Base-by-base conservation (phyloP, 148 eudicot genomes). In the Rhododendron mucronatum region DNA sequence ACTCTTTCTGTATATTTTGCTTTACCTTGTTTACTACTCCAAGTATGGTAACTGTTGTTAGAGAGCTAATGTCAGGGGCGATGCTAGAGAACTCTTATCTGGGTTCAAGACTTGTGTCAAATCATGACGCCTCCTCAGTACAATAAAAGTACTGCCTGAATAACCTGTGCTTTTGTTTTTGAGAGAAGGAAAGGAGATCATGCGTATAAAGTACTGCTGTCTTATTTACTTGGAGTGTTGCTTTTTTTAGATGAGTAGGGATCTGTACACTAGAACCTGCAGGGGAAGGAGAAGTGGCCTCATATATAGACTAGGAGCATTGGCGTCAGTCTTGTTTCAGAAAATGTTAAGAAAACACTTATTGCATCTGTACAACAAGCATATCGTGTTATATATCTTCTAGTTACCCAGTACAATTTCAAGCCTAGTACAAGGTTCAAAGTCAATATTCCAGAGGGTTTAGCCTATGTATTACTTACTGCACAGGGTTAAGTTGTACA, bases 1-100 rank as follows among this genome's bases (percentile, higher is more conserved):
- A 55, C 65, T 77, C 12, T 35, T 87, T 83, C 83, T 78, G 23
- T 67, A 53, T 28, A 28, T 35, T 67, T 55, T 67, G 74, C 33
- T 26, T 55, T 67, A 15, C 15, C 11, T 26, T 67, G 33, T 35
- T 67, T 10, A n/a, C n/a, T n/a, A n/a, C n/a, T n/a, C n/a, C n/a
- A 67, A 26, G 73, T 67, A 67, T 67, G 33, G 28, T 63, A 63
- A 63, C 13, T 23, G 30, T 63, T 23, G 71, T 23, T n/a, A n/a
- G 67, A 61, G 67, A 61, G 67, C 30, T 63, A 63, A 8, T 23
- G 28, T 63, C 61, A 55, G 83, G 41, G 81, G 76, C 5, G 7
- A 71, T 10, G 12, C 30, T 11, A 6, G 28, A 23, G 7, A 23
- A 63, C 28, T 2, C 13, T 23, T 63, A 5, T 63, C 11, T 23